phyloP scores from a whole-genome alignment of 1,139 yeast genomes.

The Blastobotrys aristatus region DNA sequence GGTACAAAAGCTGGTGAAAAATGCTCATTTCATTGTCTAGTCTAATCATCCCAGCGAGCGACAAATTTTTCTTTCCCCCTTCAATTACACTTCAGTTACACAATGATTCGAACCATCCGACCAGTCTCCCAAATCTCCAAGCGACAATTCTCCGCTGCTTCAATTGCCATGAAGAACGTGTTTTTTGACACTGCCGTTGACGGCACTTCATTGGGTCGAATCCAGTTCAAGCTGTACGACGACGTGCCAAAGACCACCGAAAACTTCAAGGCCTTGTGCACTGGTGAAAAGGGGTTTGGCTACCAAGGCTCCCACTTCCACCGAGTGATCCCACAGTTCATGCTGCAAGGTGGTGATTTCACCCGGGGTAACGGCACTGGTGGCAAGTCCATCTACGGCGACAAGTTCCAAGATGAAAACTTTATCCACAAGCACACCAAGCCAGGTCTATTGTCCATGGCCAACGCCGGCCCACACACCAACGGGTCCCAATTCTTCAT shows the following conservation, averaged over 20 bases:
- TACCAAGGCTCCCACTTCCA: conserved; percentile 91
- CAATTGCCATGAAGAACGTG: conserved; percentile 44
- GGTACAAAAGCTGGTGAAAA: background rate
- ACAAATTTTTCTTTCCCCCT: background rate
- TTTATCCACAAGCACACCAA: conserved; percentile 75
- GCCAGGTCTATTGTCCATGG: conserved; percentile 98
- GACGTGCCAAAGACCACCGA: conserved; percentile 98
- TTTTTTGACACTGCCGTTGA: conserved; percentile 73
- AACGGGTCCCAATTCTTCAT: conserved; percentile 99
- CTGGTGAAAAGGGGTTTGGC: conserved; percentile 98
- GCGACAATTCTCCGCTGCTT: conserved; percentile 13
- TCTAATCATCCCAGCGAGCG: background rate
- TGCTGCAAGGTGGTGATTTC: conserved; percentile 99
- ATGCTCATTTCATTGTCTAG: background rate
- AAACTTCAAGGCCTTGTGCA: conserved; percentile 94
- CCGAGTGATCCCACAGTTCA: conserved; percentile 97
- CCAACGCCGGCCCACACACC: conserved; percentile 99
- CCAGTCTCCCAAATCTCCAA: conserved; percentile 8
- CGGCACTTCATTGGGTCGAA: conserved; percentile 61
- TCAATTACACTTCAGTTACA: background rate
- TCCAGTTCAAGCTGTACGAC: conserved; percentile 78
- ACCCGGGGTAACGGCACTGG: conserved; percentile 75
- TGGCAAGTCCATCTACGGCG: conserved; percentile 98
- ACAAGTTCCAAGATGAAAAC: conserved; percentile 94
- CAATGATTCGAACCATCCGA: conserved; percentile 3